A percentile compares a stretch with the other conserved stretches of the same genome.
Evolutionary conservation across 116 monocot genomes (phyloP).

Genomic region (Phalaenopsis hybrid): DNA sequence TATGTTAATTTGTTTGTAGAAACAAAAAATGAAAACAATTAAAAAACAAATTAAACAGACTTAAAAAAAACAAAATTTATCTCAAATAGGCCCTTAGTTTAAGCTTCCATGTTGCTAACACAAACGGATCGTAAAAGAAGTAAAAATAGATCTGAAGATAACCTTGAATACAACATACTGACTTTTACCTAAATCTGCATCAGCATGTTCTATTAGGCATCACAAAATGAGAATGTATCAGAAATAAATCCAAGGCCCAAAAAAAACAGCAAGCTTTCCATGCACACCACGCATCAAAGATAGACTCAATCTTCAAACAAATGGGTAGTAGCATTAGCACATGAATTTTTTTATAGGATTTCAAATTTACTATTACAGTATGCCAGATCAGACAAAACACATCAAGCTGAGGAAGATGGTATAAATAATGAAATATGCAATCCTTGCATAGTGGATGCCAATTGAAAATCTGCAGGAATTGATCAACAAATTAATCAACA

Average conservation of each 20-base stretch:
- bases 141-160: too few species aligned
- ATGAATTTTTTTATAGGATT: background rate
- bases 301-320: too few species aligned
- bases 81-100: too few species aligned
- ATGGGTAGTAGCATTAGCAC: too few species aligned
- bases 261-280: too few species aligned
- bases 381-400: background rate
- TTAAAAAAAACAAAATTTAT: too few species aligned
- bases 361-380: background rate
- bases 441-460: background rate
- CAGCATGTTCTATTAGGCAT: background rate
- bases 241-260: background rate
- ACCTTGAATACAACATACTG: background rate
- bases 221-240: background rate
- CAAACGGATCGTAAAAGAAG: background rate
- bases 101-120: background rate
- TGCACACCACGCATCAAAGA: too few species aligned
- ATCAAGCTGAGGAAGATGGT: background rate
- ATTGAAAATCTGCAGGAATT: background rate
- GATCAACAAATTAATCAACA: background rate
- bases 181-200: background rate
- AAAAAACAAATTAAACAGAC: background rate
- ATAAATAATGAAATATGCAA: background rate
- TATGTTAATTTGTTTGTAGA: background rate
- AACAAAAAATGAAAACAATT: background rate